Evolutionary conservation across 2,329 filamentous ascomycete genomes (phyloP), one percentile per base, ranked within the genome.

Genomic region (Kalmusia sp.): DNA sequence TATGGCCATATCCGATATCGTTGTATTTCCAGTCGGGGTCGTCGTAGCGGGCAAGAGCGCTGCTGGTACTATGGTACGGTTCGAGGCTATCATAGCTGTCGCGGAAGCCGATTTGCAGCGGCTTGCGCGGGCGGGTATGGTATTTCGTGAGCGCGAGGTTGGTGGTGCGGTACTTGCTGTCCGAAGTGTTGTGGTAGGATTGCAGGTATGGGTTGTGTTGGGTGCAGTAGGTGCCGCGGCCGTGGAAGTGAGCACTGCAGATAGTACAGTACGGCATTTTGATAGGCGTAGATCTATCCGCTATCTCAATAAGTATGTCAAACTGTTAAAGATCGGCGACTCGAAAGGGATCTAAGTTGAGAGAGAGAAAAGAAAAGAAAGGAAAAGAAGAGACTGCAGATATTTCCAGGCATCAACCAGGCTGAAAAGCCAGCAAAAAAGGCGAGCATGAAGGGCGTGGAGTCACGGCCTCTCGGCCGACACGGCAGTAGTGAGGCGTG

Each of bases 221-320:
- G 9, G 31, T 40, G 40, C 63, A 67, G 25, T 54, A 37, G n/a
- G 15, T 45, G 31, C 58, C 60, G 11, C 46, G 49, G 15, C 63
- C 60, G 37, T 51, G 48, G 35, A 58, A 57, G 25, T 35, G n/a
- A 0, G 37, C 33, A 1, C 40, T 55, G 25, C 59, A 65, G 1
- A 17, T 28, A 3, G 15, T 47, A 34, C 54, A 67, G 46, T 28
- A 54, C 15, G 57, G 54, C 64, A 67, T 60, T 3, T 14, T 12
- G 44, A 21, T 24, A 15, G 30, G 30, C 2, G 17, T 6, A 12
- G 21, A 46, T 12, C 8, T 2, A 8, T 22, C 9, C 3, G 2
- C 11, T 14, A 14, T 22, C 7, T 9, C 19, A 2, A 17, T 38
- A 22, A 21, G 19, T 22, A 12, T 9, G 17, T 5, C 9, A 22